These are phyloP conservation scores for Trichoderma arundinaceum DNA, from an alignment of 2,329 filamentous ascomycete species.

Conservation along the genomic window DNA sequence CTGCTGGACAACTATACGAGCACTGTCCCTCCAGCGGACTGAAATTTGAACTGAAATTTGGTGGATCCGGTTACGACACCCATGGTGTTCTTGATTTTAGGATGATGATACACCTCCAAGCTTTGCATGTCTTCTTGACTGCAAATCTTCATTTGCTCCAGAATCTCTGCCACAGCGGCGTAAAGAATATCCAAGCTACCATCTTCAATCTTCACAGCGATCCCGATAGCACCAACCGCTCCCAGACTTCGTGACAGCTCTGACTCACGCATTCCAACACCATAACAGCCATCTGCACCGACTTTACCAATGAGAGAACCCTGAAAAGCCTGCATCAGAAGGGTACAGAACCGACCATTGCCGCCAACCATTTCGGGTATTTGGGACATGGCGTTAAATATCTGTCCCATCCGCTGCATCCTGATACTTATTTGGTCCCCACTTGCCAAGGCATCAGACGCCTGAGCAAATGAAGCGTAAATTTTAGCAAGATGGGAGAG, in stretches of 20 bases:
- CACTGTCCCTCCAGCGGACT: not conserved
- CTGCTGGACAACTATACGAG: not conserved
- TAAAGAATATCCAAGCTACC: conserved; percentile 53
- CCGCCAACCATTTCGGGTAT: conserved; percentile 54
- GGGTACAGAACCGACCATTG: conserved; percentile 54
- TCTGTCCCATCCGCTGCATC: conserved; percentile 40
- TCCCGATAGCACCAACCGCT: conserved; percentile 47
- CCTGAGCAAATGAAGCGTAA: conserved; percentile 47
- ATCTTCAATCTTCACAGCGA: conserved; percentile 57
- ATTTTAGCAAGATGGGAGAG: conserved; percentile 45
- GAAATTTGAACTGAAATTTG: conserved; percentile 15
- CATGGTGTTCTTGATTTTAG: conserved; percentile 47
- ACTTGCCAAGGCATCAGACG: conserved; percentile 36
- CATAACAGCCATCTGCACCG: conserved; percentile 57
- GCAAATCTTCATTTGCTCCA: conserved; percentile 51
- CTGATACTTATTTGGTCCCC: conserved; percentile 10
- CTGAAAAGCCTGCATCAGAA: conserved; percentile 49
- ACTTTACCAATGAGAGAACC: conserved; percentile 53
- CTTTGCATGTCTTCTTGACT: conserved; percentile 39
- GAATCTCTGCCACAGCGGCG: conserved; percentile 50
- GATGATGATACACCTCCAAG: conserved; percentile 44
- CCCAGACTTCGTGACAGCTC: conserved; percentile 46
- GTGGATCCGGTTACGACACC: conserved; percentile 45
- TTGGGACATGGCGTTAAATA: conserved; percentile 51
- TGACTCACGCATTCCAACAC: conserved; percentile 49